Percentiles rank a stretch among this genome's conserved stretches.
phyloP scores from a whole-genome alignment of 176 grass and related monocot species.

The Raddia distichophylla region DNA sequence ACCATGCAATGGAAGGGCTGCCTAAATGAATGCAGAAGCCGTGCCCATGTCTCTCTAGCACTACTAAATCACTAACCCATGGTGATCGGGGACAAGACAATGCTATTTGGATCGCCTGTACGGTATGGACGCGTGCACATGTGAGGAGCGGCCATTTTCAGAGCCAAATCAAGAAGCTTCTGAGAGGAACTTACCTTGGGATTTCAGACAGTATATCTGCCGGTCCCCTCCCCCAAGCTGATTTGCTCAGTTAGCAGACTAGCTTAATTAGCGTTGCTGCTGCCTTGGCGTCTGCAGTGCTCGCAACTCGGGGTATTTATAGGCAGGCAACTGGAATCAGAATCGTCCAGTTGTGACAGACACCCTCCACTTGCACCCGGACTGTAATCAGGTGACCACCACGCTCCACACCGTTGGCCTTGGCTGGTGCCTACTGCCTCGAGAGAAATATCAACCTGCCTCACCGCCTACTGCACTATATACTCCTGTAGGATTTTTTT shows the following conservation, averaged over 20 bases:
- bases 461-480: neutral
- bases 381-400: conserved; percentile 24
- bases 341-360: conserved; percentile 12
- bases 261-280: neutral
- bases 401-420: conserved; percentile 34
- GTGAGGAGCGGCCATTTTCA: neutral
- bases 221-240: neutral
- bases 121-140: neutral
- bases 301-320: conserved; percentile 44
- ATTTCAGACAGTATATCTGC: conserved; percentile 9
- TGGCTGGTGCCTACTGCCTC: neutral
- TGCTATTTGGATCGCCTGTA: neutral
- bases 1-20: neutral
- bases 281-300: conserved; percentile 45
- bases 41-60: neutral
- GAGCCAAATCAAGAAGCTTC: conserved; percentile 21
- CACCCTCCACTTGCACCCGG: conserved; percentile 27
- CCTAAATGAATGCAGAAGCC: neutral
- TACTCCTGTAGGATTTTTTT: no score
- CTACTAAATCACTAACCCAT: neutral
- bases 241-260: neutral
- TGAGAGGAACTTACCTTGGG: conserved; percentile 37
- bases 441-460: conserved; percentile 20
- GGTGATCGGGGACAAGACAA: neutral
- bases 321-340: conserved; percentile 51